A percentile compares a stretch with the other conserved stretches of the same genome.
phyloP scores from a whole-genome alignment of 495 filamentous ascomycete species.

The Glutinoglossum americanum region DNA sequence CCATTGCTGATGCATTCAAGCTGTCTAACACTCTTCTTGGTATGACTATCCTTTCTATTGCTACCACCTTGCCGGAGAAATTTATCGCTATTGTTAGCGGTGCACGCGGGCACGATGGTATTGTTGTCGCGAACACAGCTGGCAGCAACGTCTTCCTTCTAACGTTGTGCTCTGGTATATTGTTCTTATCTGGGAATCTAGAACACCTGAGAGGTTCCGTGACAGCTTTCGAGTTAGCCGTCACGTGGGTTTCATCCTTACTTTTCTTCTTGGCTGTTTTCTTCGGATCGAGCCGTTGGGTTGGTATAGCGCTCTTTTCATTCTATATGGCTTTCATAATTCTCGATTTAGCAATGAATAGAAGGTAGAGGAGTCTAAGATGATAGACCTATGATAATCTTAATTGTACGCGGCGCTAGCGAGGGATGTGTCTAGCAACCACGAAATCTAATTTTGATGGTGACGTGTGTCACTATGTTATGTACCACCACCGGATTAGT shows the following conservation, averaged over 20 bases:
- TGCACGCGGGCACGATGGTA: slow-evolving; percentile 22
- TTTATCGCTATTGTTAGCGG: slow-evolving; percentile 27
- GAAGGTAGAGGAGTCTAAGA: too few species aligned
- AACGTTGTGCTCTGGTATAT: slow-evolving; percentile 25
- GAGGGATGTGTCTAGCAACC: too few species aligned
- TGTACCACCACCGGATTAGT: too few species aligned
- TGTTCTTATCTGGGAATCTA: not conserved
- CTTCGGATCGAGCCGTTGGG: not conserved
- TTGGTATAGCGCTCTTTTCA: not conserved
- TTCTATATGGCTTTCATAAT: too few species aligned
- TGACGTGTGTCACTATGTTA: too few species aligned
- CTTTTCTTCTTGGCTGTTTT: slow-evolving; percentile 4
- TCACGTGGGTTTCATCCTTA: slow-evolving; percentile 8
- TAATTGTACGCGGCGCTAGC: too few species aligned
- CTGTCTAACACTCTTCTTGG: slow-evolving; percentile 28
- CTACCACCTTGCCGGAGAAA: slow-evolving; percentile 36
- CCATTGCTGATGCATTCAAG: slow-evolving; percentile 19
- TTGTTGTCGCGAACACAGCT: slow-evolving; percentile 30
- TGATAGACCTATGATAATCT: too few species aligned
- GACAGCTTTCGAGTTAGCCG: slow-evolving; percentile 4
- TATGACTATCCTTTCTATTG: slow-evolving; percentile 30
- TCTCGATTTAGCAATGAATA: too few species aligned
- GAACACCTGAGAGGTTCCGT: not conserved
- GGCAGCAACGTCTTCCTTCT: slow-evolving; percentile 35
- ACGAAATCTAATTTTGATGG: too few species aligned